Conservation (phyloP, 75 land plant genomes). For the Picea sitchensis region DNA sequence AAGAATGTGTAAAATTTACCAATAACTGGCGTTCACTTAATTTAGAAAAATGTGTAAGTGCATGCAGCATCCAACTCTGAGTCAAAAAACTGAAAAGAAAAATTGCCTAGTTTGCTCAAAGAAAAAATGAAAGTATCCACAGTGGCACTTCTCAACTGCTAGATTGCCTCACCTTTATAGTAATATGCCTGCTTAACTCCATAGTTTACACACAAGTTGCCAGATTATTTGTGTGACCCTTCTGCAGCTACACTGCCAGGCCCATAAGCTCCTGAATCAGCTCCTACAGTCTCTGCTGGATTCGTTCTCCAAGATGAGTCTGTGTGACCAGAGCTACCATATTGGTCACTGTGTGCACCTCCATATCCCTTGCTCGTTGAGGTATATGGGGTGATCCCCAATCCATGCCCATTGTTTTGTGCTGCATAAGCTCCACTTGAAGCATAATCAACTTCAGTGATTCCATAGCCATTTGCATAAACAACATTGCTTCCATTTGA, state of each 20-base stretch:
- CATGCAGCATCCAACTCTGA: not conserved
- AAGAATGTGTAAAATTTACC: not conserved
- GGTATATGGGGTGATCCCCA: constrained; percentile 23
- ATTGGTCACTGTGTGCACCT: constrained; percentile 51
- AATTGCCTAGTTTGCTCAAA: not conserved
- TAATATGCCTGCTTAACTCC: not conserved
- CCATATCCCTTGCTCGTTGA: constrained; percentile 31
- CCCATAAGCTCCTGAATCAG: constrained; percentile 46
- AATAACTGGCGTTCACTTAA: not conserved
- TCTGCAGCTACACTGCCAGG: constrained; percentile 47
- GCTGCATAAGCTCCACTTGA: constrained; percentile 32
- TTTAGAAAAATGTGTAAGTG: not conserved
- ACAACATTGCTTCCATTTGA: constrained; percentile 43
- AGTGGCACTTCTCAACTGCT: not conserved
- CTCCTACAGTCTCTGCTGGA: constrained; percentile 52
- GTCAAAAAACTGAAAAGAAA: not conserved
- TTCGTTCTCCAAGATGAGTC: constrained; percentile 59
- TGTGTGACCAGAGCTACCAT: constrained; percentile 54
- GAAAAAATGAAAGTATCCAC: not conserved
- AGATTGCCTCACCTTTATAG: not conserved
- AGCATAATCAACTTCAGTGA: constrained; percentile 41
- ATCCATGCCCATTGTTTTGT: constrained; percentile 17
- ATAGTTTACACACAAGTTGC: not conserved
- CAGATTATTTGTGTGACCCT: constrained; percentile 1
- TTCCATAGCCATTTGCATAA: constrained; percentile 57